phyloP scores from a whole-genome alignment of 2,329 filamentous ascomycete genomes.

The Thyridium curvatum region DNA sequence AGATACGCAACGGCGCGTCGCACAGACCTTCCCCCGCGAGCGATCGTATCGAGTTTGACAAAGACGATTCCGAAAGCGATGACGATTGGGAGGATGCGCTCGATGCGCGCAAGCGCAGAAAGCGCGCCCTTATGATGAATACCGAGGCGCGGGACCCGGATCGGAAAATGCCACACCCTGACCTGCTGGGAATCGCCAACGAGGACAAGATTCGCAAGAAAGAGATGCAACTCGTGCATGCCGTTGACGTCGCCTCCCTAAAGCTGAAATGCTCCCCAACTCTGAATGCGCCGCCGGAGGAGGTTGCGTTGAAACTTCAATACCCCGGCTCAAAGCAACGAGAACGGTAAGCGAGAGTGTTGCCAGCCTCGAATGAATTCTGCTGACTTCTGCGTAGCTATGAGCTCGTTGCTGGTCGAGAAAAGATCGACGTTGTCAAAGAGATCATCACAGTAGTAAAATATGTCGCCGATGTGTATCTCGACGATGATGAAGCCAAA shows the following conservation, averaged over 20 bases:
- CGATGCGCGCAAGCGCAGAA: conserved; percentile 41
- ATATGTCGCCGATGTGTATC: conserved; percentile 68
- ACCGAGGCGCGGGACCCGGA: conserved; percentile 19
- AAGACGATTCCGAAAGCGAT: conserved; percentile 45
- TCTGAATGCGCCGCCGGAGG: conserved; percentile 41
- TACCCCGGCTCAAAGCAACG: conserved; percentile 61
- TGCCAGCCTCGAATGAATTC: neutral
- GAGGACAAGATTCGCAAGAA: conserved; percentile 33
- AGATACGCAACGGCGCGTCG: conserved; percentile 25
- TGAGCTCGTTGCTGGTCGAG: conserved; percentile 70
- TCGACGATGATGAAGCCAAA: conserved; percentile 62
- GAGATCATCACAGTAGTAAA: conserved; percentile 67
- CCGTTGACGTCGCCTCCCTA: conserved; percentile 47
- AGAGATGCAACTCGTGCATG: conserved; percentile 47
- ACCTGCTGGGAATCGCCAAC: conserved; percentile 24
- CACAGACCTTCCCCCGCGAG: conserved; percentile 36
- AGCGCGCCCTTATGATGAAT: conserved; percentile 17
- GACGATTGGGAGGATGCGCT: conserved; percentile 41
- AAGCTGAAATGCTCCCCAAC: conserved; percentile 44
- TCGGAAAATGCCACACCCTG: conserved; percentile 36
- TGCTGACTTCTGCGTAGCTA: conserved; percentile 39
- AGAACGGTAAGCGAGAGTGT: conserved; percentile 19
- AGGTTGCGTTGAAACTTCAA: conserved; percentile 63
- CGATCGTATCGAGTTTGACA: conserved; percentile 40
- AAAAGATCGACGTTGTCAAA: conserved; percentile 70